Base-by-base conservation (phyloP, 352 stramenopile genomes). In the Phytophthora fragariaefolia region DNA sequence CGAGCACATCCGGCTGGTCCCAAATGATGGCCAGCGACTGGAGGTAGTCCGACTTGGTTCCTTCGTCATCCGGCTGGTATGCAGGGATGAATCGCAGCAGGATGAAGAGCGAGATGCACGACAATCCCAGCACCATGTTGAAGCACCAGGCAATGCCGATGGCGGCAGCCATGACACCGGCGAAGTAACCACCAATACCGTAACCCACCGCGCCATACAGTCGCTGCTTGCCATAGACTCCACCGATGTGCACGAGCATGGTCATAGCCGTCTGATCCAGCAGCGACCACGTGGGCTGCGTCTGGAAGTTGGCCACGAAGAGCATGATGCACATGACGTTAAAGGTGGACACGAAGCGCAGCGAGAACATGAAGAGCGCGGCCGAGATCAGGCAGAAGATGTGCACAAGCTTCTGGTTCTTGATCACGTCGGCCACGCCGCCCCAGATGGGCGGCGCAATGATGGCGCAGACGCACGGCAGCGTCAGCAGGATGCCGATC, bases 101-200 rank as follows among this genome's bases (percentile, higher is more conserved):
- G 45, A 91, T 73, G 45, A 79, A 83, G 36, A 91, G 75, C 56
- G 78, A 85, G 55, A 89, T 69, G 54, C 70, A 62, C 4, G 77
- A 83, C 17, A 91, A 63, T 2, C 77, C 77, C 18, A 91, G 69
- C 52, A 89, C 77, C 83, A 91, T 85, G 72, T 91, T 85, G 66
- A 93, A 93, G 55, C 79, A 87, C 83, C 82, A 91, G n/a, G 77
- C 76, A 54, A 93, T 91, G 49, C 85, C 85, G 22, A 82, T 82
- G 18, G 74, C 73, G 1, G 74, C 78, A 7, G 82, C 77, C 62
- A 91, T 76, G 27, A 93, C 58, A 40, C 85, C 85, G 6, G 85
- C 72, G 36, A 87, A 65, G 74, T 90, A 91, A 36, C 80, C 85
- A 20, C 82, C 82, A 18, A 82, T 76, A 24, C 85, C 85, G 59